Evolutionary conservation across 805 yeast species (phyloP), one percentile per base, ranked within the genome.

Genomic region (Myxozyma monticola): DNA sequence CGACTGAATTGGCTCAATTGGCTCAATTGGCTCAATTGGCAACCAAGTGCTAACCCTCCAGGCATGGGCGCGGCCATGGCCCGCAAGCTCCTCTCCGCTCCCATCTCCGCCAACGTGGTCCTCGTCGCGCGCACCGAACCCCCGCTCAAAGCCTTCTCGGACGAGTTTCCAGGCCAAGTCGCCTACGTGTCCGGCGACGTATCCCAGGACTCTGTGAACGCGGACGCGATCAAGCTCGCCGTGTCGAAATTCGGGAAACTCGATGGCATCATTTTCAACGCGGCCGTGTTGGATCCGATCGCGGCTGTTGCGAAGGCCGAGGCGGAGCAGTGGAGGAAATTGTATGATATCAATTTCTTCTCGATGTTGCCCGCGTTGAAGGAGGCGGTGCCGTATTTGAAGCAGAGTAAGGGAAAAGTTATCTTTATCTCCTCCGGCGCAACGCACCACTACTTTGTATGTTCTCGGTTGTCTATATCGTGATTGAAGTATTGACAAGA

Each of bases 361-460:
- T 78, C 95, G 4, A 76, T 84, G 3, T 84, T 88, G 4, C 75
- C 76, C 1, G 48, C 41, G 54, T 22, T 46, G 40, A 43, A 25
- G 21, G 56, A 68, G 30, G 69, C 85, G 0, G 66, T 86, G 39
- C 89, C 91, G 0, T 70, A 76, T 31, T 70, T 91, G 56, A 70
- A 77, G 33, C 65, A 71, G 43, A 56, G 80, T 3, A 69, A 76
- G 12, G 96, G 96, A 0, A 76, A 73, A 36, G 74, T 85, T 31
- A 73, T 91, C n/a, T 80, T 84, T 48, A 96, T 90, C 0, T 85
- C 95, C 17, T 87, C 96, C 1, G 97, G 96, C 4, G 97, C 98
- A 0, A 77, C 95, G 17, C 75, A 76, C 1, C 77, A 74, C 45
- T 71, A 82, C 17, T 76, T 73, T 57, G 77, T 68, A 59, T 9